phyloP scores from a whole-genome alignment of 352 stramenopile genomes.

The Globisporangium irregulare region DNA sequence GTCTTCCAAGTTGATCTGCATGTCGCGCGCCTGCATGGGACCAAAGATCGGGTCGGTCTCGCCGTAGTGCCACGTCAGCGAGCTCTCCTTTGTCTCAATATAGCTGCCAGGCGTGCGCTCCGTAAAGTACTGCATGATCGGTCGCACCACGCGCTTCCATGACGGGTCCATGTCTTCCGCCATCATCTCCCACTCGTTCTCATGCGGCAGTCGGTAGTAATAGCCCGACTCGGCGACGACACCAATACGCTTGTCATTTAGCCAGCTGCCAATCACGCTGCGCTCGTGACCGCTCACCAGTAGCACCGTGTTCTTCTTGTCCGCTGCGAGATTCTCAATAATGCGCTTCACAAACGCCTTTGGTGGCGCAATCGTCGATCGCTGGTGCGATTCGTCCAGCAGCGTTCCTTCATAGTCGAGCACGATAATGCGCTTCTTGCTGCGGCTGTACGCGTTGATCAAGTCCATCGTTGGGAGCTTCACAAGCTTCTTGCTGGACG shows the following conservation, averaged over 20 bases:
- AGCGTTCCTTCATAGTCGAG: slow-evolving; percentile 87
- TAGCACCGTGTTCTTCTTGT: slow-evolving; percentile 71
- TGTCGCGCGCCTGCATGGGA: slow-evolving; percentile 83
- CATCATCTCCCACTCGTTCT: slow-evolving; percentile 72
- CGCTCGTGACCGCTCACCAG: slow-evolving; percentile 73
- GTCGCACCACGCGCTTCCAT: slow-evolving; percentile 75
- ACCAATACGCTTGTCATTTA: slow-evolving; percentile 69
- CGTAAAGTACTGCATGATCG: slow-evolving; percentile 72
- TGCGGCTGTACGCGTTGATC: slow-evolving; percentile 52
- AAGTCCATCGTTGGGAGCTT: slow-evolving; percentile 61
- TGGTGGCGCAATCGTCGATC: slow-evolving; percentile 36
- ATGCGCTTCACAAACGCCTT: slow-evolving; percentile 53
- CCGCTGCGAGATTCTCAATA: slow-evolving; percentile 26
- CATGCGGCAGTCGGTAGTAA: slow-evolving; percentile 67
- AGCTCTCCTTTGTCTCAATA: slow-evolving; percentile 83
- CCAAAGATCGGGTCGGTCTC: slow-evolving; percentile 84
- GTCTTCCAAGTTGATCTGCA: slow-evolving; percentile 88
- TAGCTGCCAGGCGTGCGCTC: slow-evolving; percentile 73
- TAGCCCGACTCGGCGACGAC: slow-evolving; percentile 72
- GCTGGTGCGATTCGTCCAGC: slow-evolving; percentile 14
- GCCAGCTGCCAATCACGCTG: slow-evolving; percentile 86
- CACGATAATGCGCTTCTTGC: slow-evolving; percentile 84
- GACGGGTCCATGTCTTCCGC: slow-evolving; percentile 50
- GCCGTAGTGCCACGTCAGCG: slow-evolving; percentile 86
- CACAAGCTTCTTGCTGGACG: slow-evolving; percentile 45